These are phyloP conservation scores for Cladophialophora psammophila DNA, from an alignment of 2,329 filamentous ascomycete species.

Conservation along the genomic window DNA sequence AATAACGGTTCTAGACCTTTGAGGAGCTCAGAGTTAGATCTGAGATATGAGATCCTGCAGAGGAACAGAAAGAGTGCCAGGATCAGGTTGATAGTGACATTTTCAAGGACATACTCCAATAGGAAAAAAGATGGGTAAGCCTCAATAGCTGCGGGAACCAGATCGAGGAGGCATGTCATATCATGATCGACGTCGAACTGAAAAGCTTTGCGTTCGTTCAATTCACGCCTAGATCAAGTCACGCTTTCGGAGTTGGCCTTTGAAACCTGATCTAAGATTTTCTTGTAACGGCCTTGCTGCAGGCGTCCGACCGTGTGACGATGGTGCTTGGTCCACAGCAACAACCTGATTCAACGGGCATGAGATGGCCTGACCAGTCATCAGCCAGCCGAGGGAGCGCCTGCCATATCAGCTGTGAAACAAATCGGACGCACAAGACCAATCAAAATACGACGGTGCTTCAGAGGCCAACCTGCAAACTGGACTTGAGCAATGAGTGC, in stretches of 20 bases:
- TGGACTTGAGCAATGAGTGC: conserved; percentile 21
- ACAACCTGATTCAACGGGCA: conserved; percentile 34
- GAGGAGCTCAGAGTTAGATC: conserved; percentile 14
- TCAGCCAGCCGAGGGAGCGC: conserved; percentile 22
- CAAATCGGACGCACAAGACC: conserved; percentile 23
- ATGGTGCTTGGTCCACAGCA: conserved; percentile 33
- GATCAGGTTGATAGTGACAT: conserved; percentile 24
- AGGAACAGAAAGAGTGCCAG: conserved; percentile 23
- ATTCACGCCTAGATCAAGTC: conserved; percentile 28
- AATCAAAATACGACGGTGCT: conserved; percentile 21
- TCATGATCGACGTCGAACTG: conserved; percentile 27
- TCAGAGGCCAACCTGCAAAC: conserved; percentile 26
- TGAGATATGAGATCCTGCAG: conserved; percentile 23
- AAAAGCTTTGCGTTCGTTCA: conserved; percentile 19
- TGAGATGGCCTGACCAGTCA: conserved; percentile 32
- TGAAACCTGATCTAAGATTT: conserved; percentile 39
- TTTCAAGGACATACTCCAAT: conserved; percentile 33
- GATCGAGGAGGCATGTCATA: conserved; percentile 33
- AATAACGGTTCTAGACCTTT: conserved; percentile 6
- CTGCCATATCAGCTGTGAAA: conserved; percentile 37
- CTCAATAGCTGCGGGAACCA: conserved; percentile 17
- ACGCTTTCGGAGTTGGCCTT: conserved; percentile 32
- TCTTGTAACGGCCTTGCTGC: conserved; percentile 37
- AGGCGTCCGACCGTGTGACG: conserved; percentile 34
- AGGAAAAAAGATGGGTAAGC: conserved; percentile 19